These are phyloP conservation scores for Tulasnella sp. DNA, from an alignment of 768 basidiomycete species.

Conservation along the genomic window DNA sequence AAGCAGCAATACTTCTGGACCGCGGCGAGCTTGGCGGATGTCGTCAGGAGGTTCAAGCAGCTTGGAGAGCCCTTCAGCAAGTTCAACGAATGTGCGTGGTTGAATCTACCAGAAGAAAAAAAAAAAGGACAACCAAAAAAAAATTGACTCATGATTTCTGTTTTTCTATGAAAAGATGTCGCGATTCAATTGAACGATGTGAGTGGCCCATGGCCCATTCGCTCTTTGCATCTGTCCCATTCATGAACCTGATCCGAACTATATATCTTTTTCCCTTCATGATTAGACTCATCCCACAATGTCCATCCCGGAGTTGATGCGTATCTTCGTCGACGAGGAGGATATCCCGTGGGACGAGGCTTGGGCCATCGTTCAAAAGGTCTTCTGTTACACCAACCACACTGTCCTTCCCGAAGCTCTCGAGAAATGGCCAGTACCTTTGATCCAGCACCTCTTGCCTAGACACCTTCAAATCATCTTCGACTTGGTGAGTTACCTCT, in stretches of 20 bases:
- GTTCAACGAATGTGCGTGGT: constrained; percentile 64
- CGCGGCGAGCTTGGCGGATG: constrained; percentile 76
- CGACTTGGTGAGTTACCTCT: constrained; percentile 39
- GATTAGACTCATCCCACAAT: constrained; percentile 96
- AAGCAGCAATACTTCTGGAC: constrained; percentile 82
- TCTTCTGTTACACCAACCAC: constrained; percentile 94
- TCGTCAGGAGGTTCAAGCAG: constrained; percentile 88
- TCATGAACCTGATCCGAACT: background rate
- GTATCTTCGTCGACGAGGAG: constrained; percentile 78
- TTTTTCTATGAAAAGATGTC: too few species aligned
- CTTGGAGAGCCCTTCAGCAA: constrained; percentile 65
- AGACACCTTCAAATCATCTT: constrained; percentile 89
- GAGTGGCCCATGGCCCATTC: constrained; percentile 19
- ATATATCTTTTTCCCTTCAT: constrained; percentile 2
- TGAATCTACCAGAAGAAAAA: background rate
- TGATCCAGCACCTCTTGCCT: constrained; percentile 77
- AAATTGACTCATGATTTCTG: background rate
- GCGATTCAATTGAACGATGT: constrained; percentile 95
- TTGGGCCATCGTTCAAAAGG: constrained; percentile 81
- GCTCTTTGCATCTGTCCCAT: background rate
- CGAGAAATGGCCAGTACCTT: constrained; percentile 77
- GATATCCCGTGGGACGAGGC: constrained; percentile 72
- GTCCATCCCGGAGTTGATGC: constrained; percentile 91
- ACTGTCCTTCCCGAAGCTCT: constrained; percentile 68
- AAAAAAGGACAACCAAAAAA: background rate